Evolutionary conservation across 1,284 basidiomycete species (phyloP), one percentile per base, ranked within the genome.

Genomic region (Ceratobasidium sp.): DNA sequence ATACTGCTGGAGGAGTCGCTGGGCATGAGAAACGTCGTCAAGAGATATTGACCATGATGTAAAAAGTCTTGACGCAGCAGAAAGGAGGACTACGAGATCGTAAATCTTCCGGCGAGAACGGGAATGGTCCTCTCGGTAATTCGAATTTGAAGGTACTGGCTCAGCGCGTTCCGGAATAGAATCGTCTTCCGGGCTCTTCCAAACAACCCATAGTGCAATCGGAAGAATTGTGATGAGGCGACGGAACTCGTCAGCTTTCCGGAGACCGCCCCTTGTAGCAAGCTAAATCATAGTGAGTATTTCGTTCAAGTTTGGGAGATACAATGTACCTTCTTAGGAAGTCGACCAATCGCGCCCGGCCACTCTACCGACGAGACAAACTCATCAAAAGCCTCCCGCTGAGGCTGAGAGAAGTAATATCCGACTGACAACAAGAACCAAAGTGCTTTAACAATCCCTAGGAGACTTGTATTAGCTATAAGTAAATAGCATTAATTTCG

Each of bases 241-340:
- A 0, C 78, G 78, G 80, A 81, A 82, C 76, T 84, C 79, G 77
- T 83, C 81, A 1, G 82, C 82, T 72, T 83, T 84, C 63, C 81
- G 78, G 3, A 82, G 72, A 1, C 77, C 79, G 62, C 80, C 80
- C 51, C 80, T 79, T 75, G 11, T 79, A 78, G 24, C 81, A 75
- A 80, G 29, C 56, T 82, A 56, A 33, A 57, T 33, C 31, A 15
- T 56, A 9, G 22, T 29, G 11, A 27, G 15, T 15, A 29, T 29
- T 24, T 24, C n/a, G 15, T 7, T 27, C 5, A 22, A 27, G 7
- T 11, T 11, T 41, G 11, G 4, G 31, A 4, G 15, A 7, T 15
- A 8, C 9, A 8, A 56, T 24, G 3, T 56, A 56, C 53, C 19
- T 27, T 7, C 24, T 27, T 56, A 29, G 53, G 53, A 15, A 56